phyloP scores from a whole-genome alignment of 2,329 filamentous ascomycete genomes.

The Thielaviopsis musarum region DNA sequence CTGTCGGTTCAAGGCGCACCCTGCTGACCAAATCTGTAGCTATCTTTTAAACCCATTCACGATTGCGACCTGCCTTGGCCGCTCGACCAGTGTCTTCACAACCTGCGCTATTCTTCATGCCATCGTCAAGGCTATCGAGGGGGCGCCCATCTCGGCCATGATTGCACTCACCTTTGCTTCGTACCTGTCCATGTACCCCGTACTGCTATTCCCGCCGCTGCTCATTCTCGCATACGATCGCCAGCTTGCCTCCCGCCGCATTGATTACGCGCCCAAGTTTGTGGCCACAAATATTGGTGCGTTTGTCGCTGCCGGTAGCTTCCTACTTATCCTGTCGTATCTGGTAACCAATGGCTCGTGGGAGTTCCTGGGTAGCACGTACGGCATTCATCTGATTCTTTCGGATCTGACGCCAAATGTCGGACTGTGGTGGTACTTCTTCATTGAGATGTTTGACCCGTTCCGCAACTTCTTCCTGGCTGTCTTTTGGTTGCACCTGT shows the following conservation, averaged over 20 bases:
- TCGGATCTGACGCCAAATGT: constrained; percentile 90
- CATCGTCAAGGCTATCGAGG: constrained; percentile 61
- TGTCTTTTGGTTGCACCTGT: constrained; percentile 93
- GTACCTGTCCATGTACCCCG: constrained; percentile 83
- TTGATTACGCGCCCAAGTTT: constrained; percentile 31
- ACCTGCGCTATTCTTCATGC: constrained; percentile 76
- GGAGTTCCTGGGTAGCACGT: constrained; percentile 78
- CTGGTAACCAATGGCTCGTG: constrained; percentile 61
- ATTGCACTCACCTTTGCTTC: constrained; percentile 73
- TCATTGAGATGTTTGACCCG: constrained; percentile 98
- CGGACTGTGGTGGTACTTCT: constrained; percentile 99
- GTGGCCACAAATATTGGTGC: constrained; percentile 33
- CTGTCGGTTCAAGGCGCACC: background rate
- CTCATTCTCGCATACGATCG: constrained; percentile 66
- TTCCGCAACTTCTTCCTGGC: constrained; percentile 95
- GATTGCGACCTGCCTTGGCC: constrained; percentile 74
- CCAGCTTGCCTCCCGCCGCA: constrained; percentile 21
- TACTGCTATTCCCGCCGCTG: constrained; percentile 70
- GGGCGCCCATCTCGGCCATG: constrained; percentile 58
- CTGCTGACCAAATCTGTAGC: constrained; percentile 26
- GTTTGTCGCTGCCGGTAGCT: constrained; percentile 36
- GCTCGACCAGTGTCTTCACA: constrained; percentile 77
- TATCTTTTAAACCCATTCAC: constrained; percentile 94
- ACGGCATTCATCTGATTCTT: constrained; percentile 79
- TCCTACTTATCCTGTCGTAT: constrained; percentile 55